These are phyloP conservation scores for Capsella rubella DNA, from an alignment of 441 rosid genomes.

Conservation along the genomic window DNA sequence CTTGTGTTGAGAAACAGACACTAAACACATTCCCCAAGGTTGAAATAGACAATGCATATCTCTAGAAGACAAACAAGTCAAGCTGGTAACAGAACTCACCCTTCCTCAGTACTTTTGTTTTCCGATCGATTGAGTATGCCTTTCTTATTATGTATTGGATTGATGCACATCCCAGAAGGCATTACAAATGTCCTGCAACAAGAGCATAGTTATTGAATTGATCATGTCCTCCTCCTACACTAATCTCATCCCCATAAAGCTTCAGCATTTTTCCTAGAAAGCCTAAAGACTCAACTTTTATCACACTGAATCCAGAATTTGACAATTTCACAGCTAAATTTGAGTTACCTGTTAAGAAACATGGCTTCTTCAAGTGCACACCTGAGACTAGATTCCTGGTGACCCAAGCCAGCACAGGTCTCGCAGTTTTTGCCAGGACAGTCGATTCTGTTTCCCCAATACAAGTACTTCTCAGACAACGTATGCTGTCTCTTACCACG, in stretches of 20 bases:
- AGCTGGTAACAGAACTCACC: constrained; percentile 52
- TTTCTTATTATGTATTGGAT: constrained; percentile 90
- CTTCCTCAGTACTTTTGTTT: constrained; percentile 67
- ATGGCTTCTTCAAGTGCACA: constrained; percentile 98
- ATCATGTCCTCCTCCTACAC: background rate
- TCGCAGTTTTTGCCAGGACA: constrained; percentile 98
- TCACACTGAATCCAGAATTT: background rate
- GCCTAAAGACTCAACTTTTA: background rate
- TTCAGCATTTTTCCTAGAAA: constrained; percentile 6
- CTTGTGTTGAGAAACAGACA: background rate
- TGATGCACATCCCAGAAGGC: constrained; percentile 95
- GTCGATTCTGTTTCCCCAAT: constrained; percentile 92
- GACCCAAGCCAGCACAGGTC: constrained; percentile 92
- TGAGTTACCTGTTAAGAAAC: constrained; percentile 71
- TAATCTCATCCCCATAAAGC: background rate
- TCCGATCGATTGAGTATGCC: constrained; percentile 73
- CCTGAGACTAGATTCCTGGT: constrained; percentile 97
- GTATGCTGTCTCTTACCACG: constrained; percentile 54
- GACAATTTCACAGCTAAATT: background rate
- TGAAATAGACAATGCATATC: constrained; percentile 1
- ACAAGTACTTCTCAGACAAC: constrained; percentile 81
- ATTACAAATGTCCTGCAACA: constrained; percentile 86
- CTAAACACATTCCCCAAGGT: background rate
- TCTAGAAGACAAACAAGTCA: constrained; percentile 9
- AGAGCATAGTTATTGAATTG: background rate